phyloP scores from a whole-genome alignment of 2,329 filamentous ascomycete species.

The Colletotrichum simmondsii region DNA sequence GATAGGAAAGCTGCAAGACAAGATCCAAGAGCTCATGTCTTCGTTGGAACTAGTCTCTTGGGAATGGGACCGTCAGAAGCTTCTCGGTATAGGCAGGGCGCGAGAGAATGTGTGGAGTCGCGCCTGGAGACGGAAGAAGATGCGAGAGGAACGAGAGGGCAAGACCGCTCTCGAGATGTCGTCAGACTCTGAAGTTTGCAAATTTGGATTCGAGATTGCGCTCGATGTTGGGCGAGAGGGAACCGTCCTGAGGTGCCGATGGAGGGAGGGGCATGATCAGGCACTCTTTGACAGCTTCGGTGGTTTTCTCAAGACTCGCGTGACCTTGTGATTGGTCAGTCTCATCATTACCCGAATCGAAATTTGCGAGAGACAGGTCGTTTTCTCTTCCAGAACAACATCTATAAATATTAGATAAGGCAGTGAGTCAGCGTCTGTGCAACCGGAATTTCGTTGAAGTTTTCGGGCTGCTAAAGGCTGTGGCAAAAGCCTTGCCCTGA shows the following conservation, averaged over 20 bases:
- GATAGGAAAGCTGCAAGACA: conserved; percentile 48
- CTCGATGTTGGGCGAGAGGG: conserved; percentile 52
- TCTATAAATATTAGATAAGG: no score
- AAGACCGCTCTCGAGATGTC: conserved; percentile 37
- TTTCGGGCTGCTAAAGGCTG: no score
- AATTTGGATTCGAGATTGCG: conserved; percentile 69
- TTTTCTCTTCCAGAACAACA: no score
- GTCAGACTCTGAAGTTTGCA: conserved; percentile 48
- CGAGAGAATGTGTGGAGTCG: conserved; percentile 83
- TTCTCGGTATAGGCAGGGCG: conserved; percentile 71
- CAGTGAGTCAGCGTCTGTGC: no score
- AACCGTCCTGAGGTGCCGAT: conserved; percentile 68
- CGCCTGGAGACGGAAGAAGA: conserved; percentile 73
- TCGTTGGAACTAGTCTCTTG: conserved; percentile 70
- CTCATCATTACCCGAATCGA: neutral
- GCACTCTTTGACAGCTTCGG: conserved; percentile 88
- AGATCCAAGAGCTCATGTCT: conserved; percentile 58
- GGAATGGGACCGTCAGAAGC: conserved; percentile 66
- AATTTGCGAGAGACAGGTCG: no score
- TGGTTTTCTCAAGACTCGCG: conserved; percentile 72
- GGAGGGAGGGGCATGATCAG: conserved; percentile 80
- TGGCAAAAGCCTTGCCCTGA: no score
- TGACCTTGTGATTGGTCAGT: neutral
- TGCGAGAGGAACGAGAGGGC: conserved; percentile 38
- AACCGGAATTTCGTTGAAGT: no score